A percentile compares a stretch with the other conserved stretches of the same genome.
phyloP scores from a whole-genome alignment of 2,329 filamentous ascomycete species.

The Ramularia collo-cygni region DNA sequence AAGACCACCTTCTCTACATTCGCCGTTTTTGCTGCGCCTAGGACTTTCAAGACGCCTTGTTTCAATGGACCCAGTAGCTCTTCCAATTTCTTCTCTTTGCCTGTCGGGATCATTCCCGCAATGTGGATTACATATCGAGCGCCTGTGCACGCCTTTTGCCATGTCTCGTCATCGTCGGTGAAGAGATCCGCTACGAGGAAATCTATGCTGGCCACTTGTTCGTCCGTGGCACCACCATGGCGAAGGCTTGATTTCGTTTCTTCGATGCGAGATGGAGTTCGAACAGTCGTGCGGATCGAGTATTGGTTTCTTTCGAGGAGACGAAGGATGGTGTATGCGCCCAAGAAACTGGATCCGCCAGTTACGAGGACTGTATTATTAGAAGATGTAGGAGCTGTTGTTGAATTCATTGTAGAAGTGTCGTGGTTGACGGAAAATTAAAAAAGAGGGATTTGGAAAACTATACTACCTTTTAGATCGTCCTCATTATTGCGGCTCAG shows the following conservation, averaged over 20 bases:
- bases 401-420: slow-evolving; percentile 1
- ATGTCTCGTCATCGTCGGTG: slow-evolving; percentile 7
- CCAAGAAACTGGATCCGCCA: slow-evolving; percentile 11
- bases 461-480: too few relatives aligned
- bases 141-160: slow-evolving; percentile 10
- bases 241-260: slow-evolving; percentile 9
- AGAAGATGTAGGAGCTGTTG: slow-evolving; percentile 1
- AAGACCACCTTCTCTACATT: slow-evolving; percentile 11
- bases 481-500: too few relatives aligned
- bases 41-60: slow-evolving; percentile 10
- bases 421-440: neutral
- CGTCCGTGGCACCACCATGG: slow-evolving; percentile 9
- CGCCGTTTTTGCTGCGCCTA: slow-evolving; percentile 8
- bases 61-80: slow-evolving; percentile 10
- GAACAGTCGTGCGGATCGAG: slow-evolving; percentile 11
- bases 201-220: slow-evolving; percentile 9
- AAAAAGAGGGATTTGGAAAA: neutral
- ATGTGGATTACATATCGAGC: slow-evolving; percentile 10
- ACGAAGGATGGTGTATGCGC: slow-evolving; percentile 9
- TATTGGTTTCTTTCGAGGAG: slow-evolving; percentile 10
- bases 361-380: slow-evolving; percentile 11
- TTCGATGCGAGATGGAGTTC: slow-evolving; percentile 7
- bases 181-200: slow-evolving; percentile 12
- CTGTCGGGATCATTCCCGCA: slow-evolving; percentile 14
- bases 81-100: slow-evolving; percentile 13